phyloP scores from a whole-genome alignment of 805 yeast genomes.

The Tetrapisispora pingtungensis region DNA sequence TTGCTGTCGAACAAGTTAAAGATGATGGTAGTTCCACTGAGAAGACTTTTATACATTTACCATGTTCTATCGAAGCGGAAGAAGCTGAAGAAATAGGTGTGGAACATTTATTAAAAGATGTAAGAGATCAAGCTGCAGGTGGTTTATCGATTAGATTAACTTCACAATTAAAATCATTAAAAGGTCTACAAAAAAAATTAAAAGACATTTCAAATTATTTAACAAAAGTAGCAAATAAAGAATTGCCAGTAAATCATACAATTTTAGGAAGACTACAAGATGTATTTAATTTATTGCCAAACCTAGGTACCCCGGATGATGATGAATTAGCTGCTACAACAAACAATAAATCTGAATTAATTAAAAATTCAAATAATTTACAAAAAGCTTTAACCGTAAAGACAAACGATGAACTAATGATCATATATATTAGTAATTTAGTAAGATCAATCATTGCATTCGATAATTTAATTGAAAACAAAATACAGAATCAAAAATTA shows the following conservation, averaged over 20 bases:
- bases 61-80: conserved; percentile 89
- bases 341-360: conserved; percentile 22
- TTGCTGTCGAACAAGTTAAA: conserved; percentile 88
- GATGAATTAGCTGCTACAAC: conserved; percentile 17
- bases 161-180: conserved; percentile 76
- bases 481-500: conserved; percentile 64
- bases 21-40: conserved; percentile 93
- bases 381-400: conserved; percentile 79
- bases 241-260: conserved; percentile 79
- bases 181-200: conserved; percentile 74
- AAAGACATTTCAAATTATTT: conserved; percentile 70
- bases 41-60: conserved; percentile 86
- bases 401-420: conserved; percentile 94
- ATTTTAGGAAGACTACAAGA: conserved; percentile 91
- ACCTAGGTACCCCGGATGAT: conserved; percentile 39
- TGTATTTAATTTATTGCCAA: conserved; percentile 87
- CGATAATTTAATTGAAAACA: conserved; percentile 93
- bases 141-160: conserved; percentile 78
- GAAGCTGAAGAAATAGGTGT: conserved; percentile 99
- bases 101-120: conserved; percentile 88
- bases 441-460: conserved; percentile 93
- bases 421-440: conserved; percentile 77
- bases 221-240: conserved; percentile 56
- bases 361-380: conserved; percentile 39
- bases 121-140: conserved; percentile 95